Conservation (phyloP, 2,329 filamentous ascomycete species). For the Bisporella sp. region DNA sequence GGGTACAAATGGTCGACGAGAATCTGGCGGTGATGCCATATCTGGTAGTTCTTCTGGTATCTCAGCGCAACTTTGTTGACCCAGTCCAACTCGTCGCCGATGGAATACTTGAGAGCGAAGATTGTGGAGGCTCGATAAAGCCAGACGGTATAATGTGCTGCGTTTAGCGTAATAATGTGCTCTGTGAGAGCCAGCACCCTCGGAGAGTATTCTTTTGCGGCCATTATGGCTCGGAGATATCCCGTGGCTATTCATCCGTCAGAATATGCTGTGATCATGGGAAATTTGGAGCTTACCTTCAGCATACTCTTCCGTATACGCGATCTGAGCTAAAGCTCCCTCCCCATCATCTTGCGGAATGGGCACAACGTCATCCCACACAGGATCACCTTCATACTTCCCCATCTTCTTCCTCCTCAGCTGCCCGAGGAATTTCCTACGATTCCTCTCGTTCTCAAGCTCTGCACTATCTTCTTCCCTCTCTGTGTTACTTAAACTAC, state of each 20-base stretch:
- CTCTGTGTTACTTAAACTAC: conserved; percentile 3
- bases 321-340: conserved; percentile 82
- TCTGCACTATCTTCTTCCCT: background rate
- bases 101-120: conserved; percentile 43
- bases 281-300: conserved; percentile 47
- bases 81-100: conserved; percentile 64
- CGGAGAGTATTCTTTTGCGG: conserved; percentile 72
- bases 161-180: conserved; percentile 86
- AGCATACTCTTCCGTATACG: conserved; percentile 82
- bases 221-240: conserved; percentile 93
- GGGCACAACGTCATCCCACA: conserved; percentile 78
- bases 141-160: conserved; percentile 98
- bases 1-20: conserved; percentile 52
- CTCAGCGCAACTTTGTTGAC: conserved; percentile 75
- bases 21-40: conserved; percentile 75
- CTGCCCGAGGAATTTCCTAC: conserved; percentile 13
- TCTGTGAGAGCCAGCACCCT: conserved; percentile 77
- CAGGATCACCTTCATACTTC: conserved; percentile 45
- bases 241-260: conserved; percentile 56
- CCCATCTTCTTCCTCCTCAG: conserved; percentile 13
- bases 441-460: conserved; percentile 20
- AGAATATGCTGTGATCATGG: background rate
- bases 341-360: conserved; percentile 80
- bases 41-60: conserved; percentile 97
- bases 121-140: conserved; percentile 83